Percentiles rank a stretch among this genome's conserved stretches.
These are phyloP conservation scores for Leucocoprinus leucothites DNA, from an alignment of 768 basidiomycete genomes.

Conservation along the genomic window DNA sequence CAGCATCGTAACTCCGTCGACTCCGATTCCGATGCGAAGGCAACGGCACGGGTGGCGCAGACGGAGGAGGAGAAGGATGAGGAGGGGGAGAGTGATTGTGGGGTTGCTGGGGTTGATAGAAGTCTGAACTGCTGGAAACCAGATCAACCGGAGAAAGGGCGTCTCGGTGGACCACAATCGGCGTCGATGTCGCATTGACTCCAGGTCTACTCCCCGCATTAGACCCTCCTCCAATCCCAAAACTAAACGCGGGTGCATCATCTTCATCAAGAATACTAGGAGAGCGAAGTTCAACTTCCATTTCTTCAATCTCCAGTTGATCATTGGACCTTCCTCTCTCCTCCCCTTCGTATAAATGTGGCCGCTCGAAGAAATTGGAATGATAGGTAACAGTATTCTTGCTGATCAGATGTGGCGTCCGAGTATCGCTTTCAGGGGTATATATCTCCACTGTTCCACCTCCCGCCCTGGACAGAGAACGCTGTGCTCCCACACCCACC, in stretches of 20 bases:
- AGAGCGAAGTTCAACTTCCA: background rate
- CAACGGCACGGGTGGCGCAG: background rate
- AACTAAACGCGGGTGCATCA: background rate
- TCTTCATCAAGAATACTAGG: background rate
- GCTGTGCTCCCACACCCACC: background rate
- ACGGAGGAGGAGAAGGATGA: background rate
- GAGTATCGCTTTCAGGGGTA: background rate
- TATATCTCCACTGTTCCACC: background rate
- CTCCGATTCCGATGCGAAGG: constrained; percentile 1
- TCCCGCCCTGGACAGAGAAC: background rate
- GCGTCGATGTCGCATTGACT: background rate
- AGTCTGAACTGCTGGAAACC: background rate
- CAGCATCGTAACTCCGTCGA: background rate
- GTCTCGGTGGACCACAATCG: background rate
- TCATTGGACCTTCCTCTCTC: background rate
- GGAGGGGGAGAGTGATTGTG: background rate
- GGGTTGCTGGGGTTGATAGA: background rate
- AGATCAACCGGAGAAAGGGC: constrained; percentile 9
- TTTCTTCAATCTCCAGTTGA: background rate
- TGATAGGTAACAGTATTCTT: constrained; percentile 5
- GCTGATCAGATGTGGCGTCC: constrained; percentile 6
- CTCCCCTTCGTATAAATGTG: background rate
- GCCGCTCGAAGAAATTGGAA: constrained; percentile 1
- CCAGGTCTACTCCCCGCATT: background rate
- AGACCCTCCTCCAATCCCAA: too few species aligned